Evolutionary conservation across 1,139 yeast genomes (phyloP), one percentile per base, ranked within the genome.

Genomic region (Lodderomyces beijingensis): DNA sequence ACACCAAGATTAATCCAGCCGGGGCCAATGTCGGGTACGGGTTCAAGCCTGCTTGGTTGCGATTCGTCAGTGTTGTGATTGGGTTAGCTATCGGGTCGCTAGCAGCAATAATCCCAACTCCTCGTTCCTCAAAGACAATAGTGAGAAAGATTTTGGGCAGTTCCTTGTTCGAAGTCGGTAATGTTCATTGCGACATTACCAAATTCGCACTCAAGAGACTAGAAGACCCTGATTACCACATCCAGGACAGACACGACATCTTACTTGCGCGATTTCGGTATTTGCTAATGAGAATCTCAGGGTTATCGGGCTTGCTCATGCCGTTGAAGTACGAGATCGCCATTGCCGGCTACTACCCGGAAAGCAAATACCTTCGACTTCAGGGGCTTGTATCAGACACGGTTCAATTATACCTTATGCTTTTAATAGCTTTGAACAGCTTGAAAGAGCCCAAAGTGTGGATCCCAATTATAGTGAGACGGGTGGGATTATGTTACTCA

Each of bases 281-380:
- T 22, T 43, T 51, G 4, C 49, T 56, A 18, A 39, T 50, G 17
- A 44, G 50, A 16, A 39, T 61, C 14, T 53, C 61, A 1, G 44
- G 50, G 7, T 47, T 53, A 16, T 41, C 50, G 3, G 38, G 42
- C 6, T 42, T 61, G 23, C 18, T 38, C 8, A 51, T 55, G 47
- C 53, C 65, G 2, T 51, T 62, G 16, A 48, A 48, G 25, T 58
- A 59, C 34, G 69, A 63, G 35, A 33, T 58, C 6, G 58, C 63
- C 0, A 31, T 62, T 6, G 42, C 55, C 2, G 69, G 70, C 0
- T 33, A 44, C n/a, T 63, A 68, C 68, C 69, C 70, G 1, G 48
- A 46, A 19, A 42, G 43, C 11, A 58, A 53, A 28, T 62, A 62
- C 37, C 34, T 33, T 13, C 46, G 47, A 32, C 41, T 63, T 8